Evolutionary conservation across 805 yeast genomes (phyloP).

Genomic region (Kockiozyma suomiensis): DNA sequence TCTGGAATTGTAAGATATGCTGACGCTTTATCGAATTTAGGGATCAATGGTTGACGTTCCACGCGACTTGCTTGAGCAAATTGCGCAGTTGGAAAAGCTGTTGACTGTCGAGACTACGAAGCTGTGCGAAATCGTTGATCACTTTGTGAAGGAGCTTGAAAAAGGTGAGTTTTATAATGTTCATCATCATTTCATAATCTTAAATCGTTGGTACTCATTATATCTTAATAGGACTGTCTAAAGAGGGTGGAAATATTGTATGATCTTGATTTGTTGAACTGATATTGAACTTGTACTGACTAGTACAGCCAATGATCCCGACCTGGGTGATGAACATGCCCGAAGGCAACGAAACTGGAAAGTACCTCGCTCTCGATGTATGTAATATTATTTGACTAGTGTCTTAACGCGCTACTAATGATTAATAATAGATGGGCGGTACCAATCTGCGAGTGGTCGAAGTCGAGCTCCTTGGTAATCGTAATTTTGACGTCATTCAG

Average conservation of each 20-base stretch:
- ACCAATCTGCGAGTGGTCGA: conserved; percentile 92
- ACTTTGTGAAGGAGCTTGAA: conserved; percentile 75
- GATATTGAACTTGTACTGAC: background rate
- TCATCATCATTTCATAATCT: background rate
- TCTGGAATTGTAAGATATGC: background rate
- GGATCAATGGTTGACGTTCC: conserved; percentile 71
- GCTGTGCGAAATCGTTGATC: conserved; percentile 68
- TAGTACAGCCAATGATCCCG: conserved; percentile 81
- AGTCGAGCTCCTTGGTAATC: conserved; percentile 79
- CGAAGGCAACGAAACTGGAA: conserved; percentile 87
- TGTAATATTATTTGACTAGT: background rate
- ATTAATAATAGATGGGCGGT: conserved; percentile 73
- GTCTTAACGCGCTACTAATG: background rate
- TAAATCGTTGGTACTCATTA: background rate
- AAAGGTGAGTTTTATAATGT: conserved; percentile 63
- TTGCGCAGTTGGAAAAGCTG: conserved; percentile 58
- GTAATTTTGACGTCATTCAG: conserved; percentile 83
- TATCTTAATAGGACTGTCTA: conserved; percentile 30
- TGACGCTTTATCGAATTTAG: conserved; percentile 33
- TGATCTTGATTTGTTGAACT: background rate
- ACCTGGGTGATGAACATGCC: conserved; percentile 96
- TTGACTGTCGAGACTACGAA: conserved; percentile 65
- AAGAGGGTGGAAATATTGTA: conserved; percentile 40
- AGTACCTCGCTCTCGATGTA: conserved; percentile 82
- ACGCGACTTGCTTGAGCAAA: conserved; percentile 59